Evolutionary conservation across 352 stramenopile species (phyloP).

Genomic region (Peronospora tabacina): DNA sequence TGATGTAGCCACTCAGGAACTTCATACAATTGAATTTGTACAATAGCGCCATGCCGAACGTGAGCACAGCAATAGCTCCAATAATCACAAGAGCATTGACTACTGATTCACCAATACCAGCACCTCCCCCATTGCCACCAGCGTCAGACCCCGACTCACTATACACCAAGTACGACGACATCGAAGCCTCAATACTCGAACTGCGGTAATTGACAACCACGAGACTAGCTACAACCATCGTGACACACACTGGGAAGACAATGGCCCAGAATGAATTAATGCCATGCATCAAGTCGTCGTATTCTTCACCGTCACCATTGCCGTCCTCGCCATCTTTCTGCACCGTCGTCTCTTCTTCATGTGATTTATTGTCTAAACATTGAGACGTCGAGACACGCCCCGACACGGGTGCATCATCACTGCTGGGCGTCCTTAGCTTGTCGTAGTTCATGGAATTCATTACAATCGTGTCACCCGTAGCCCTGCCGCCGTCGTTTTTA

Average conservation of each 20-base stretch:
- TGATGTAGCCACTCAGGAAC: conserved; percentile 80
- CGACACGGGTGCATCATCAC: conserved; percentile 19
- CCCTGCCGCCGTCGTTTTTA: too few relatives aligned
- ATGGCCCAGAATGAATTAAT: conserved; percentile 86
- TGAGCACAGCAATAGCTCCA: conserved; percentile 69
- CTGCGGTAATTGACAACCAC: conserved; percentile 84
- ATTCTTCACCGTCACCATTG: conserved; percentile 28
- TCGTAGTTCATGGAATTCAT: conserved; percentile 32
- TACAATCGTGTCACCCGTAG: too few relatives aligned
- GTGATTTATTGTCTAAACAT: conserved; percentile 1
- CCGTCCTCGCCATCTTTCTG: neutral
- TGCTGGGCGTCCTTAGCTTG: conserved; percentile 52
- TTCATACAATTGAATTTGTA: conserved; percentile 88
- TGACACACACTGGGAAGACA: conserved; percentile 73
- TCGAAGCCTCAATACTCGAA: conserved; percentile 61
- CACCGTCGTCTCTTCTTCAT: conserved; percentile 1
- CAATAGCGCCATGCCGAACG: conserved; percentile 84
- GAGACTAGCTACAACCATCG: conserved; percentile 72
- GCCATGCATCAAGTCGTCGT: conserved; percentile 76
- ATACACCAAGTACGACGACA: conserved; percentile 81
- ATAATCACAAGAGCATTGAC: conserved; percentile 89
- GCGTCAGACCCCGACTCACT: conserved; percentile 41
- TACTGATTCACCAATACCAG: conserved; percentile 57
- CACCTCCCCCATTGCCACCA: conserved; percentile 17
- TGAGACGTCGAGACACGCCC: conserved; percentile 10